Base-by-base conservation (phyloP, 495 filamentous ascomycete species). In the Podospora tetraspora region DNA sequence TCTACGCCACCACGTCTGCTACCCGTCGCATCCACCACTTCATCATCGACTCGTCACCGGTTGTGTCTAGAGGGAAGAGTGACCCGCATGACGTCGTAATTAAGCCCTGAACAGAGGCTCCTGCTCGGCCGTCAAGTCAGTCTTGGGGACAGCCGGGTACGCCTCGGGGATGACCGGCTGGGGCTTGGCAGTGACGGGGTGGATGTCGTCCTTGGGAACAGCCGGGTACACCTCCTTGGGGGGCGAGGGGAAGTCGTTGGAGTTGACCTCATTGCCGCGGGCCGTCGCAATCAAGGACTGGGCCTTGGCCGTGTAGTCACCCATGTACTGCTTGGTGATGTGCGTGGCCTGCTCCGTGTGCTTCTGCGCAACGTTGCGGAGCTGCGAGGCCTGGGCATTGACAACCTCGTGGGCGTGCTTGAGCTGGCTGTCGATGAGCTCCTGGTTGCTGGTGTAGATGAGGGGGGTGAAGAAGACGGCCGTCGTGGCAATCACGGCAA, bases 401-500 rank as follows among this genome's bases (percentile, higher is more conserved):
- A 95, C 79, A 62, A 94, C 78, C n/a, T 91, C 81, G 72, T 87
- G 83, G 59, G 84, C 86, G 69, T 91, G 86, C 73, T 85, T 79
- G 66, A 99, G 81, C 72, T 97, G 92, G 68, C 85, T 81, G 78
- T 99, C 95, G 74, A 99, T 97, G 70, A 94, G 77, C 78, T 97
- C 93, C 77, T 92, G 89, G 88, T 99, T 98, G 81, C 87, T 88
- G 74, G 92, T 89, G 83, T 98, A 98, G 79, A 96, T 77, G 66
- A 97, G 85, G 52, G 95, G 95, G n/a, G 81, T 89, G 70, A 97
- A 83, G 85, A 97, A 99, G 73, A 88, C 79, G 70, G 90, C 81
- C 57, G 89, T 88, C 61, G 91, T 90, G 67, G 84, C 85, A 70
- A 97, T 85, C 67, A 98, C 82, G 61, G 91, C 83, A 73, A 99